Base-by-base conservation (phyloP, 2,329 filamentous ascomycete genomes). In the Colletotrichum sublineola region DNA sequence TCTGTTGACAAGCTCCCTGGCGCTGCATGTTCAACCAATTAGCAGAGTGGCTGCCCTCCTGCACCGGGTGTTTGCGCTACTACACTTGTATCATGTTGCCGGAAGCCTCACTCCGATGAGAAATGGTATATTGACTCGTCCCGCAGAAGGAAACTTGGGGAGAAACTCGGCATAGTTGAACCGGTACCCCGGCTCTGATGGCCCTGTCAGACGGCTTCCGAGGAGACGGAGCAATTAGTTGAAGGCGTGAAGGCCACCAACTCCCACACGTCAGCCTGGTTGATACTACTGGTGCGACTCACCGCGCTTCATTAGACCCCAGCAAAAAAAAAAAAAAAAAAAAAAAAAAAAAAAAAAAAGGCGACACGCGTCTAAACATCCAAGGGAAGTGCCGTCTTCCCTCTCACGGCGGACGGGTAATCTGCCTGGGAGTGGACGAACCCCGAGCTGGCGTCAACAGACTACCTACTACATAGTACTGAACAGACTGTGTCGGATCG, bases 271-370 rank as follows among this genome's bases (percentile, higher is more conserved):
- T 60, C 52, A 40, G 60, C 29, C 60, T 31, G 60, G 66, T 24
- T 42, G 20, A 9, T 64, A 14, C 53, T 64, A 72, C 58, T 58
- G 53, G 60, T 72, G 60, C 53, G 64, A 60, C 53, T 20, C 57
- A 67, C 55, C 60, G 66, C 67, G 60, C 66, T 61, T 65, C 60
- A 52, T 29, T 67, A 33, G 46, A 55, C 24, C 24, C 64, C 20
- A 58, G 63, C 50, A 40, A 40, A 50, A 12, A 14, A 42, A 42
- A 44, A 44, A 44, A 42, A 15, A 42, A 42, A 42, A 42, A 1
- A 11, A 40, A 12, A 24, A 36, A 36, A 5, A 15, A 42, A 42
- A 42, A 42, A 1, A 11, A 40, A 12, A 24, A 36, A 36, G 1
- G 5, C 33, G 8, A 36, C 33, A 36, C 5, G 33, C 33, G 33